A percentile compares a stretch with the other conserved stretches of the same genome.
Conservation (phyloP, 2,329 filamentous ascomycete species). For the Magnaporthales sp. region DNA sequence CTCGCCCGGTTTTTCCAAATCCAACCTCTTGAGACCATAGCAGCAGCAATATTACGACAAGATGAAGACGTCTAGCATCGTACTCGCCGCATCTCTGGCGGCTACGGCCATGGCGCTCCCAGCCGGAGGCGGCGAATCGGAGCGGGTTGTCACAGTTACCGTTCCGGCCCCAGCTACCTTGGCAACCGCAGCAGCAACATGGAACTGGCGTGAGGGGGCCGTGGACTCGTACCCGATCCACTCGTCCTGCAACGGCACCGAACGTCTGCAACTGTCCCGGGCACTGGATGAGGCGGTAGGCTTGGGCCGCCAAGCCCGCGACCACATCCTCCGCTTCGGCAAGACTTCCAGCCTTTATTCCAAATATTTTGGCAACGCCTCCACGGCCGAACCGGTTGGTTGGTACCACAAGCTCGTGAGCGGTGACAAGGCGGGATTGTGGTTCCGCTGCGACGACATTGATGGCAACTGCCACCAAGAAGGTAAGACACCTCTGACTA, state of each 20-base stretch:
- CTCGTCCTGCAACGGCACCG: constrained; percentile 55
- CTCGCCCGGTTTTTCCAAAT: neutral
- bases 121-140: neutral
- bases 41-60: neutral
- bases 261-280: constrained; percentile 43
- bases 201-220: constrained; percentile 13
- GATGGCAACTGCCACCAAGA: constrained; percentile 54
- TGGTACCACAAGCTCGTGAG: constrained; percentile 53
- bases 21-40: neutral
- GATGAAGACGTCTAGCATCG: neutral
- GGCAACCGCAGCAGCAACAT: constrained; percentile 1
- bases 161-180: neutral
- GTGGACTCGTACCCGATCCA: constrained; percentile 41
- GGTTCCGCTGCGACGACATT: constrained; percentile 61
- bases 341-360: constrained; percentile 48
- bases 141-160: neutral
- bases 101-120: neutral
- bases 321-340: constrained; percentile 51
- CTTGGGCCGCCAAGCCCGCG: constrained; percentile 51
- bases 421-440: constrained; percentile 44
- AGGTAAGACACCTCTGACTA: constrained; percentile 18
- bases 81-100: neutral
- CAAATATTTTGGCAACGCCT: constrained; percentile 58
- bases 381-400: constrained; percentile 49
- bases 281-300: constrained; percentile 50